Conservation (phyloP, 23 red algal species). For the Agarophyton chilense region DNA sequence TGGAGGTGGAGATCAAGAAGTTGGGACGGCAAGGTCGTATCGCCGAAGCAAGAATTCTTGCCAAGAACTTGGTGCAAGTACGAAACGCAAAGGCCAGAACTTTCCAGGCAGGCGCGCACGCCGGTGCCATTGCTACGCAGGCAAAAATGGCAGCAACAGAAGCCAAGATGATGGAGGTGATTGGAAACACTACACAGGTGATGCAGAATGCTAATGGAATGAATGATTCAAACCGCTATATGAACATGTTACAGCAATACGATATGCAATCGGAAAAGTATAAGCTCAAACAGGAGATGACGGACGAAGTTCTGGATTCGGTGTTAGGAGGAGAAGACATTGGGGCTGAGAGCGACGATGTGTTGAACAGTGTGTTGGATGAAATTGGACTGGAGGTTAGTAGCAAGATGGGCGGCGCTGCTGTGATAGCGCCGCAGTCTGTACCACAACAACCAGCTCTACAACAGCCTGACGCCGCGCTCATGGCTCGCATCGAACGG, state of each 20-base stretch:
- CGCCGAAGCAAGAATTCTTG: conserved; percentile 81
- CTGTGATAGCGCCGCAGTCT: conserved; percentile 13
- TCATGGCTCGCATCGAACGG: conserved; percentile 45
- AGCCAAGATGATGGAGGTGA: conserved; percentile 81
- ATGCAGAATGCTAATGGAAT: conserved; percentile 88
- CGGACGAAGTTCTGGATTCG: conserved; percentile 82
- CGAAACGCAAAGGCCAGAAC: conserved; percentile 66
- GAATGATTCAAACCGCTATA: conserved; percentile 70
- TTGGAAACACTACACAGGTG: conserved; percentile 73
- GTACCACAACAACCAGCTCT: conserved; percentile 24
- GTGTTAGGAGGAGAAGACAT: conserved; percentile 68
- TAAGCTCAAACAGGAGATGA: conserved; percentile 95
- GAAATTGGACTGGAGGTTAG: conserved; percentile 93
- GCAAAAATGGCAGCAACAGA: conserved; percentile 71
- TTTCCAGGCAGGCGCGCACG: conserved; percentile 77
- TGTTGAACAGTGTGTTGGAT: conserved; percentile 92
- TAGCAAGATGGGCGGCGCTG: conserved; percentile 49
- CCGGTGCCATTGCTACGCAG: conserved; percentile 85
- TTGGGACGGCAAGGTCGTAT: conserved; percentile 76
- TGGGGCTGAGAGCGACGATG: conserved; percentile 83
- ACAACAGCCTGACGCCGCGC: conserved; percentile 32
- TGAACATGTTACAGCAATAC: conserved; percentile 82
- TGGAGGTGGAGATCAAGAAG: conserved; percentile 79
- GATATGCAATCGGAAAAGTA: conserved; percentile 85
- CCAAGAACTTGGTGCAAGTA: conserved; percentile 88